These are phyloP conservation scores for Lachnellula hyalina DNA, from an alignment of 2,329 filamentous ascomycete species.

Conservation along the genomic window DNA sequence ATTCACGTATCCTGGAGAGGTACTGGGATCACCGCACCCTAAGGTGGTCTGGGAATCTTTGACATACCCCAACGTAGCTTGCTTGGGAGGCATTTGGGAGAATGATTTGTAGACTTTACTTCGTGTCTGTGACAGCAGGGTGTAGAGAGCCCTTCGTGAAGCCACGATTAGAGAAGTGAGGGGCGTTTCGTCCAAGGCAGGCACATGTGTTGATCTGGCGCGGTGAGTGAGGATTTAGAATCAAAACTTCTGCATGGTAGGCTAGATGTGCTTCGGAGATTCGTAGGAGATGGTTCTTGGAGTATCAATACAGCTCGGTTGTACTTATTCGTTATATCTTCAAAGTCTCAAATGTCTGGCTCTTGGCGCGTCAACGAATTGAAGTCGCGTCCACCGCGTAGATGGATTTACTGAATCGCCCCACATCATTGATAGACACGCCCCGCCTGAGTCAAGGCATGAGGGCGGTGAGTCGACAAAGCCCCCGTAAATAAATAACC, in stretches of 20 bases:
- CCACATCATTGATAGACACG: neutral
- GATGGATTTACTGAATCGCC: constrained; percentile 14
- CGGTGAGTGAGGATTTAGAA: neutral
- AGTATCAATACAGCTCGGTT: neutral
- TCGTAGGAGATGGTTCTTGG: neutral
- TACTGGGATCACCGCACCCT: constrained; percentile 48
- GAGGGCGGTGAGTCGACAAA: constrained; percentile 12
- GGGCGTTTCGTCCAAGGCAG: too few species aligned
- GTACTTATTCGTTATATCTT: too few species aligned
- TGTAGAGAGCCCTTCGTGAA: constrained; percentile 19
- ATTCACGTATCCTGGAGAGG: constrained; percentile 4
- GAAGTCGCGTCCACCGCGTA: constrained; percentile 16
- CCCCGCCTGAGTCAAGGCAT: constrained; percentile 8
- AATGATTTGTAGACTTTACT: constrained; percentile 16
- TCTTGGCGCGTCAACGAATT: constrained; percentile 9
- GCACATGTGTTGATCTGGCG: neutral
- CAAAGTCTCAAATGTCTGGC: neutral
- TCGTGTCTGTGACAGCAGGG: constrained; percentile 13
- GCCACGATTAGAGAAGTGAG: constrained; percentile 25
- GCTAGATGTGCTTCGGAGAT: neutral
- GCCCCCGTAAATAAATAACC: neutral
- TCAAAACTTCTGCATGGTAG: neutral
- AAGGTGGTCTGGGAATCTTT: constrained; percentile 67
- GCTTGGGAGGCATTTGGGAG: constrained; percentile 37
- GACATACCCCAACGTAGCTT: constrained; percentile 86